These are phyloP conservation scores for Atkinsonella hypoxylon DNA, from an alignment of 2,329 filamentous ascomycete species.

Conservation along the genomic window DNA sequence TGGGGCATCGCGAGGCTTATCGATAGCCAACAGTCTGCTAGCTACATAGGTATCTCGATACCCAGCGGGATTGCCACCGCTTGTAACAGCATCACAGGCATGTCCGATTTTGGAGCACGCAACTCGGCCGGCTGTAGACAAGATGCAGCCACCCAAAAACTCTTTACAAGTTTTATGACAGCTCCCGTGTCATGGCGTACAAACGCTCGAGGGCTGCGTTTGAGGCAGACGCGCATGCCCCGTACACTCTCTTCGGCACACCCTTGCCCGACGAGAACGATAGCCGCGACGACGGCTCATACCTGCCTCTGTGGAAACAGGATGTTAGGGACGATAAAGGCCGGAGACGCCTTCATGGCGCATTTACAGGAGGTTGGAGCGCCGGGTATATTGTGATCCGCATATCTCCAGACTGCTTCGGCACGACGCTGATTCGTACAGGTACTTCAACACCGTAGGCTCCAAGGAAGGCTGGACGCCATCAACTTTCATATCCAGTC, in stretches of 20 bases:
- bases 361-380: conserved; percentile 93
- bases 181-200: conserved; percentile 46
- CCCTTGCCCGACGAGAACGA: conserved; percentile 71
- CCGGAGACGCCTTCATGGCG: conserved; percentile 81
- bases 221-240: conserved; percentile 63
- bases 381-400: conserved; percentile 56
- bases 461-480: conserved; percentile 98
- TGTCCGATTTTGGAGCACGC: background rate
- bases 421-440: conserved; percentile 21
- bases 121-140: background rate
- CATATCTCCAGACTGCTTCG: background rate
- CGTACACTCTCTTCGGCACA: conserved; percentile 73
- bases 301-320: conserved; percentile 95
- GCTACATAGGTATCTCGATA: no score
- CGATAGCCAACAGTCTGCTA: background rate
- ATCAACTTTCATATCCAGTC: conserved; percentile 82
- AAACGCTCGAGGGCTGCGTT: conserved; percentile 72
- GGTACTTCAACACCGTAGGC: conserved; percentile 95
- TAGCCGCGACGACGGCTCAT: conserved; percentile 78
- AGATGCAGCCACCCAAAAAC: background rate
- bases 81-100: background rate
- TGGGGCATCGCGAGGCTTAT: background rate
- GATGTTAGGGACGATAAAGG: conserved; percentile 90
- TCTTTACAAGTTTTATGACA: conserved; percentile 1
- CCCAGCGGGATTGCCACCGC: background rate